Percentiles rank a stretch among this genome's conserved stretches.
Evolutionary conservation across 176 grass and related monocot genomes (phyloP).

Genomic region (Rhynchospora tenuis): DNA sequence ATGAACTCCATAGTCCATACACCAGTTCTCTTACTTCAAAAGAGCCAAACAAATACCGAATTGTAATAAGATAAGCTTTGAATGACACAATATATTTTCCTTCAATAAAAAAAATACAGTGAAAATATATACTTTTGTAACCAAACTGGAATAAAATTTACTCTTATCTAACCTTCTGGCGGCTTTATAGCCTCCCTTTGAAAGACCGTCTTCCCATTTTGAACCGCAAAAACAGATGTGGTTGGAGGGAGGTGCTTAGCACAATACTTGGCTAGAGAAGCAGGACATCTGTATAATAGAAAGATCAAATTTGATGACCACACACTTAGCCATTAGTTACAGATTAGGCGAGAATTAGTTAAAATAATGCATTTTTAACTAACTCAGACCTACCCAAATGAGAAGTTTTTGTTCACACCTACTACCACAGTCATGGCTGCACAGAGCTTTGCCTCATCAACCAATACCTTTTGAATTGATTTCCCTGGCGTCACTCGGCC

Average conservation of each 20-base stretch:
- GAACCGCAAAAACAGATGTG: conserved; percentile 62
- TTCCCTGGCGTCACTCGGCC: conserved; percentile 74
- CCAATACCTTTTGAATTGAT: conserved; percentile 73
- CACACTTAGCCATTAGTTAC: background rate
- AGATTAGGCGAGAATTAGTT: conserved; percentile 16
- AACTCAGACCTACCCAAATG: conserved; percentile 50
- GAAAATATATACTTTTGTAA: background rate
- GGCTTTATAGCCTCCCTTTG: conserved; percentile 42
- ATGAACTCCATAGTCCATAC: background rate
- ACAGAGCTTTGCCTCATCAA: conserved; percentile 84
- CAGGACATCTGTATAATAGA: conserved; percentile 43
- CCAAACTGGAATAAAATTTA: conserved; percentile 15
- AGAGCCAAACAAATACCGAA: background rate
- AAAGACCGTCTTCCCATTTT: conserved; percentile 72
- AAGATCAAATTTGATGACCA: background rate
- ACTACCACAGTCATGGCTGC: conserved; percentile 68
- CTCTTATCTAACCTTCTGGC: conserved; percentile 42
- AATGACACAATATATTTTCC: background rate
- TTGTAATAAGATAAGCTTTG: background rate
- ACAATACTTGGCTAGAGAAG: conserved; percentile 80
- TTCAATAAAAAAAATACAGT: background rate
- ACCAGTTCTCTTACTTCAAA: background rate
- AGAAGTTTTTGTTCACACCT: conserved; percentile 73
- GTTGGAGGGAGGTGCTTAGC: conserved; percentile 81
- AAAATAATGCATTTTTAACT: conserved; percentile 32